Conservation (phyloP, 371 early-diverging fungal genomes). For the Mucor lusitanicus region DNA sequence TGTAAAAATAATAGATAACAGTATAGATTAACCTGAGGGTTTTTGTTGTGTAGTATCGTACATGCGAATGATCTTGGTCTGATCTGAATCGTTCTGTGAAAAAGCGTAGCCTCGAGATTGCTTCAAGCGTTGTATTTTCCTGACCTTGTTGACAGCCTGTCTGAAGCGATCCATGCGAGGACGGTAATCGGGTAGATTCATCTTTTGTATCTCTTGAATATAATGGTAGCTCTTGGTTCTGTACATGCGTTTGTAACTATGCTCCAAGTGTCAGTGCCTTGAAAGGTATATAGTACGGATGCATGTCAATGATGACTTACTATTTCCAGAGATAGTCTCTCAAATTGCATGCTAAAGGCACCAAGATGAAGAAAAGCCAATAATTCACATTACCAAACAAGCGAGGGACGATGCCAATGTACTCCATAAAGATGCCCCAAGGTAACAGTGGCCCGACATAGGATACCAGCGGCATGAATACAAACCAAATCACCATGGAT, state of each 20-base stretch:
- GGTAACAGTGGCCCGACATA: constrained; percentile 64
- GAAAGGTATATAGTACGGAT: neutral
- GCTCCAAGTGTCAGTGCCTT: neutral
- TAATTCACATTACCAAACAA: constrained; percentile 70
- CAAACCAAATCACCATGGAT: constrained; percentile 81
- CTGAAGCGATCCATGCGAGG: constrained; percentile 96
- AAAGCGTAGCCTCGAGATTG: constrained; percentile 96
- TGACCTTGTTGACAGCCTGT: constrained; percentile 95
- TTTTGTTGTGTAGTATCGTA: constrained; percentile 95
- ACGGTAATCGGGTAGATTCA: constrained; percentile 94
- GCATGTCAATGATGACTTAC: constrained; percentile 40
- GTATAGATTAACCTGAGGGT: constrained; percentile 65
- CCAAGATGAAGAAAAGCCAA: constrained; percentile 78
- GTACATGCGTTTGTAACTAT: constrained; percentile 30
- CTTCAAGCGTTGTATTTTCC: constrained; percentile 90
- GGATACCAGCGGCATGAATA: constrained; percentile 78
- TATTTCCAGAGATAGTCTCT: constrained; percentile 90
- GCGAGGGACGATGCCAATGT: constrained; percentile 67
- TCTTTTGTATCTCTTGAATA: constrained; percentile 97
- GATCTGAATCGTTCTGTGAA: constrained; percentile 94
- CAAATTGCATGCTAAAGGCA: constrained; percentile 74
- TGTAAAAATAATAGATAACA: too few species aligned
- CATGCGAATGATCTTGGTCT: constrained; percentile 88
- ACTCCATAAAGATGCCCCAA: constrained; percentile 68
- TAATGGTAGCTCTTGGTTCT: constrained; percentile 81